These are phyloP conservation scores for Cryoendolithus antarcticus DNA, from an alignment of 2,329 filamentous ascomycete genomes.

Conservation along the genomic window DNA sequence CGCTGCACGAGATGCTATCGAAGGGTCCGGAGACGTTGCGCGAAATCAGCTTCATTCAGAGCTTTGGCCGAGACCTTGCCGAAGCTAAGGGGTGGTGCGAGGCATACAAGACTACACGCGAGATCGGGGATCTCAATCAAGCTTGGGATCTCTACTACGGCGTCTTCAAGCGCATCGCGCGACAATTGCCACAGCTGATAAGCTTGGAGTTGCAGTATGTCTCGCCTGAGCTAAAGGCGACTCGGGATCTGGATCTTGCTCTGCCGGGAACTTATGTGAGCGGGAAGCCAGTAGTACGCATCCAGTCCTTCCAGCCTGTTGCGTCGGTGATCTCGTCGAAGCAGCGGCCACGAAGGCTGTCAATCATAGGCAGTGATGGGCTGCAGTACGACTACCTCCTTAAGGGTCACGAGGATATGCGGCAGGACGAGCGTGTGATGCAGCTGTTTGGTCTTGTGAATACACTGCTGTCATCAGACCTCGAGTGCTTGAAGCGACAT, in stretches of 20 bases:
- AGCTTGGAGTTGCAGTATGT: conserved; percentile 92
- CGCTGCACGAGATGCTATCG: conserved; percentile 83
- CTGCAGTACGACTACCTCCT: conserved; percentile 75
- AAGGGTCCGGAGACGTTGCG: conserved; percentile 82
- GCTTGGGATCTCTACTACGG: conserved; percentile 99
- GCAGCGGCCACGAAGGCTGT: conserved; percentile 83
- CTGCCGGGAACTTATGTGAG: conserved; percentile 93
- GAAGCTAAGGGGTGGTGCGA: conserved; percentile 95
- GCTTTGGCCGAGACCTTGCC: conserved; percentile 86
- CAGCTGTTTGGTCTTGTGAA: conserved; percentile 97
- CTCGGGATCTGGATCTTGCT: conserved; percentile 76
- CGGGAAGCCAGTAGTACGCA: conserved; percentile 65
- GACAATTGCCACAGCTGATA: conserved; percentile 85
- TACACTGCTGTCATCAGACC: conserved; percentile 83
- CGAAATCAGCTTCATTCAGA: conserved; percentile 94
- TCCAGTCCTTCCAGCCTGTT: conserved; percentile 79
- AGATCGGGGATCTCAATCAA: conserved; percentile 89
- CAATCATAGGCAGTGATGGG: conserved; percentile 79
- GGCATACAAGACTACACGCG: conserved; percentile 76
- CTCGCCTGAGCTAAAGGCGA: conserved; percentile 80
- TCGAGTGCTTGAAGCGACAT: conserved; percentile 93
- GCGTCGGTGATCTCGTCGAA: conserved; percentile 93
- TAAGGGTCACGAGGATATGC: conserved; percentile 99
- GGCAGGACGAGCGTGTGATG: conserved; percentile 98
- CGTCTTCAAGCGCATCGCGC: conserved; percentile 88